A percentile compares a stretch with the other conserved stretches of the same genome.
Conservation (phyloP, 129 eudicot species). For the Solidago caesia region DNA sequence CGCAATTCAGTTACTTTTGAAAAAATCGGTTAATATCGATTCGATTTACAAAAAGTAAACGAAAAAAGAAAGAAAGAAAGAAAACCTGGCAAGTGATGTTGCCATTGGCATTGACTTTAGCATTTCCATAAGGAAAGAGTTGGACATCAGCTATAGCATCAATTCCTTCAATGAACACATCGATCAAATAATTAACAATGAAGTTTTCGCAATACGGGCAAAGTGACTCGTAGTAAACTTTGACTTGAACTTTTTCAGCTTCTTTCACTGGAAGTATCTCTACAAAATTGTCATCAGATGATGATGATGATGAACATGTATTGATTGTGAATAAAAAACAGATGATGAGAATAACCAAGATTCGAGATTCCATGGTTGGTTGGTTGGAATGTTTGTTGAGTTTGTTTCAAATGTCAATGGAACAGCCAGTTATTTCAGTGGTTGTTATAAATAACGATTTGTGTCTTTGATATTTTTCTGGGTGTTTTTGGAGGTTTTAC, state of each 20-base stretch:
- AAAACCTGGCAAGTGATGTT: slow-evolving; percentile 83
- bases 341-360: slow-evolving; percentile 28
- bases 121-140: slow-evolving; percentile 78
- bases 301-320: slow-evolving; percentile 22
- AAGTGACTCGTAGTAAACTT: slow-evolving; percentile 65
- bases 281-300: slow-evolving; percentile 5
- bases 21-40: no score
- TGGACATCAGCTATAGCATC: slow-evolving; percentile 54
- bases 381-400: slow-evolving; percentile 30
- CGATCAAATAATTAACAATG: slow-evolving; percentile 60
- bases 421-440: slow-evolving; percentile 13
- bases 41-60: background rate
- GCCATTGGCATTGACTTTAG: slow-evolving; percentile 52
- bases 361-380: slow-evolving; percentile 44
- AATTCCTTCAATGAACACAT: slow-evolving; percentile 58
- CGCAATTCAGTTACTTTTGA: no score
- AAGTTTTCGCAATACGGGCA: slow-evolving; percentile 75
- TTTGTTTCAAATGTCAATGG: slow-evolving; percentile 25
- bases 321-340: slow-evolving; percentile 27
- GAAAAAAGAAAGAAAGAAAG: background rate
- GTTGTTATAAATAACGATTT: slow-evolving; percentile 14
- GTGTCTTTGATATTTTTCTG: slow-evolving; percentile 22
- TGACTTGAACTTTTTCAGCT: slow-evolving; percentile 50
- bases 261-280: slow-evolving; percentile 21
- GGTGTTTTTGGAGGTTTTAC: background rate